Percentiles rank a stretch among this genome's conserved stretches.
Conservation (phyloP, 352 stramenopile genomes). For the Phytophthora boehmeriae region DNA sequence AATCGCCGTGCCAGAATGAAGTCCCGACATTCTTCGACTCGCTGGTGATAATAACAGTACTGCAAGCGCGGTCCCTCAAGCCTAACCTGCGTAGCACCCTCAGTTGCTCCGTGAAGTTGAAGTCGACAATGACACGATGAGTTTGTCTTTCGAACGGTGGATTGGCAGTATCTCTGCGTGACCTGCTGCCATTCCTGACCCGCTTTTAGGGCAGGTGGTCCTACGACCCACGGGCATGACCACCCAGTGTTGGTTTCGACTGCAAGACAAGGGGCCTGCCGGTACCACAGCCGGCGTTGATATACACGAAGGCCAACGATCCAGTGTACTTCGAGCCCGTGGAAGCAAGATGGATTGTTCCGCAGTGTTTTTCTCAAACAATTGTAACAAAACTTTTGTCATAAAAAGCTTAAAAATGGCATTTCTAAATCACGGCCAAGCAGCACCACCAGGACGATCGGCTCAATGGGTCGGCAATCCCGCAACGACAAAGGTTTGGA, state of each 20-base stretch:
- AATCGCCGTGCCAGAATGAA: neutral
- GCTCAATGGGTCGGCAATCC: no score
- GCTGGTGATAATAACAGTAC: slow-evolving; percentile 68
- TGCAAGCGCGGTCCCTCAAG: slow-evolving; percentile 64
- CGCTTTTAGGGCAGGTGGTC: slow-evolving; percentile 67
- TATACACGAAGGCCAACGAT: slow-evolving; percentile 74
- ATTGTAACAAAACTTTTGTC: no score
- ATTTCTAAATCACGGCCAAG: no score
- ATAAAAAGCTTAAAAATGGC: no score
- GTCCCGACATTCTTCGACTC: slow-evolving; percentile 74
- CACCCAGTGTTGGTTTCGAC: slow-evolving; percentile 60
- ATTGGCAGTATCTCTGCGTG: slow-evolving; percentile 73
- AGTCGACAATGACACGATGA: slow-evolving; percentile 76
- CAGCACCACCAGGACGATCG: no score
- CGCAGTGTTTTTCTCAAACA: no score
- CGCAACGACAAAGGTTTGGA: no score
- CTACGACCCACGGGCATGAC: slow-evolving; percentile 68
- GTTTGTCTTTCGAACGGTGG: slow-evolving; percentile 71
- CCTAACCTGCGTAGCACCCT: slow-evolving; percentile 57
- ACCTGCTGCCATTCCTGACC: slow-evolving; percentile 79
- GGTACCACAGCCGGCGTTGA: slow-evolving; percentile 47
- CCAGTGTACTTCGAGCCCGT: slow-evolving; percentile 29
- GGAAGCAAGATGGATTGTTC: no score
- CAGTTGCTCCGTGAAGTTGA: slow-evolving; percentile 78
- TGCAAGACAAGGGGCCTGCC: slow-evolving; percentile 51